Conservation (phyloP, 2,329 filamentous ascomycete species). For the Xenoacremonium recifei region DNA sequence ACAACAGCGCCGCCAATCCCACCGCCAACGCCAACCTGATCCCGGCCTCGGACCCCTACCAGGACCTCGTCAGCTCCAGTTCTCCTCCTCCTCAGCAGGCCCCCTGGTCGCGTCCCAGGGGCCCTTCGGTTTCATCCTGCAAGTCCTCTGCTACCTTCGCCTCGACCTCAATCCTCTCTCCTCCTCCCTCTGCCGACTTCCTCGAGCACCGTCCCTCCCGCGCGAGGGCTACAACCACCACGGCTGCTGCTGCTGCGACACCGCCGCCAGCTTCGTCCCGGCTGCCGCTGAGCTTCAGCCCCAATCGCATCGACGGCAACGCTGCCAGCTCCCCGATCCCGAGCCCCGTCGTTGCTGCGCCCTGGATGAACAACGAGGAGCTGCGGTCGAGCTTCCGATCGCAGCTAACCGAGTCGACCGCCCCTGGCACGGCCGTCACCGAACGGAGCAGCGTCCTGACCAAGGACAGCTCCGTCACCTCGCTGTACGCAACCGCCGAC, state of each 20-base stretch:
- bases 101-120: constrained; percentile 44
- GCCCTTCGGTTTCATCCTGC: constrained; percentile 47
- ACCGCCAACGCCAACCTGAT: constrained; percentile 26
- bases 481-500: constrained; percentile 39
- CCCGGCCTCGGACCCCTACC: constrained; percentile 27
- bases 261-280: constrained; percentile 27
- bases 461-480: constrained; percentile 74
- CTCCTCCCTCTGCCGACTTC: constrained; percentile 41
- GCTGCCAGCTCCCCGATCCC: constrained; percentile 36
- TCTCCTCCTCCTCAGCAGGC: constrained; percentile 31
- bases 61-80: constrained; percentile 27
- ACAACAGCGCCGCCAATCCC: too few relatives aligned
- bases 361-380: constrained; percentile 52
- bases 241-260: constrained; percentile 24
- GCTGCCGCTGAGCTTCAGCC: constrained; percentile 24
- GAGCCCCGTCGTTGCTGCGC: constrained; percentile 35
- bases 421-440: constrained; percentile 64
- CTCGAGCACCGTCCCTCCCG: constrained; percentile 32
- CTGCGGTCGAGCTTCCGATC: constrained; percentile 56
- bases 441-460: constrained; percentile 81
- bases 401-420: constrained; percentile 52
- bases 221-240: constrained; percentile 27
- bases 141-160: constrained; percentile 41
- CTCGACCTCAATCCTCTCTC: constrained; percentile 38
- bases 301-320: constrained; percentile 33